Conservation (phyloP, 257 asterid species). For the Agastache rugosa region DNA sequence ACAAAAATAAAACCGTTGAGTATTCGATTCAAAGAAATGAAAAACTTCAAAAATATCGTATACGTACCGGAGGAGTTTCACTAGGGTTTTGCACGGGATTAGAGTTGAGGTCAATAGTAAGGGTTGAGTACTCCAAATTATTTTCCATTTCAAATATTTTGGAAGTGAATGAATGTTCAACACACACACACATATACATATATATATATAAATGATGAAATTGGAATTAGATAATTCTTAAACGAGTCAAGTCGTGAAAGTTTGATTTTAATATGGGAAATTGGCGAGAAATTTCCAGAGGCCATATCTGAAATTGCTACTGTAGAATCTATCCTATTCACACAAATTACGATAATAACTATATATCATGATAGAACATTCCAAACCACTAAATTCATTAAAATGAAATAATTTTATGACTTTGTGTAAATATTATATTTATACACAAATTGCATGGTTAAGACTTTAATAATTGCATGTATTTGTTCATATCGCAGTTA, state of each 20-base stretch:
- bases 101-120: constrained; percentile 46
- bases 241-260: constrained; percentile 6
- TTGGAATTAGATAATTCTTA: background rate
- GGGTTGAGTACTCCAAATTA: background rate
- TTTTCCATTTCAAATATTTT: constrained; percentile 27
- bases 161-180: background rate
- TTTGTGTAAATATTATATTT: no score
- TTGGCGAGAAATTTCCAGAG: constrained; percentile 17
- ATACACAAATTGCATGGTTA: no score
- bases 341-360: background rate
- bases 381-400: background rate
- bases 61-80: constrained; percentile 33
- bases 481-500: no score
- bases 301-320: background rate
- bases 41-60: background rate
- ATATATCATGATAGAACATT: no score
- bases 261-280: constrained; percentile 25
- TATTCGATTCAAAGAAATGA: background rate
- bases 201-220: background rate
- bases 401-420: no score
- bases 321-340: background rate
- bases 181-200: no score
- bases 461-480: no score
- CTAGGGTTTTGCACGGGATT: constrained; percentile 38
- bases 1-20: background rate